Percentiles rank a stretch among this genome's conserved stretches.
Evolutionary conservation across 129 eudicot genomes (phyloP).

Genomic region (Centella asiatica): DNA sequence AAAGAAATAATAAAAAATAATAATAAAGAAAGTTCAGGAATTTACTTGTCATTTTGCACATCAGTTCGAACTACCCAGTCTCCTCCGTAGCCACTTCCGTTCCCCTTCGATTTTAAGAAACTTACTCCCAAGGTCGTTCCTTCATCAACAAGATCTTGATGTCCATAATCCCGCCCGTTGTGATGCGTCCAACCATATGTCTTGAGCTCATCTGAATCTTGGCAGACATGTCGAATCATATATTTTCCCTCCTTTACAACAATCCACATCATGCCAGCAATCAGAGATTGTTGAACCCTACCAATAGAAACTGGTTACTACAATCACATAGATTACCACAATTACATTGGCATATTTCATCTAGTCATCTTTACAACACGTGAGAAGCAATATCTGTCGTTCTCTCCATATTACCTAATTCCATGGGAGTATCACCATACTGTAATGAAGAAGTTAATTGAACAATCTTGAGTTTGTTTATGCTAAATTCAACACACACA

Average conservation of each 20-base stretch:
- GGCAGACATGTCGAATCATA: slow-evolving; percentile 76
- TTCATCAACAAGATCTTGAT: slow-evolving; percentile 66
- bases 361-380: background rate
- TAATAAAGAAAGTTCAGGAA: background rate
- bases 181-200: slow-evolving; percentile 92
- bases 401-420: background rate
- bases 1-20: background rate
- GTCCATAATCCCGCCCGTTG: slow-evolving; percentile 95
- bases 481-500: no score
- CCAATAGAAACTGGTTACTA: slow-evolving; percentile 20
- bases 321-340: slow-evolving; percentile 1
- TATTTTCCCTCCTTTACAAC: slow-evolving; percentile 80
- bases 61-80: slow-evolving; percentile 87
- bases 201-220: slow-evolving; percentile 78
- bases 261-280: slow-evolving; percentile 96
- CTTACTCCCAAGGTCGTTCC: slow-evolving; percentile 61
- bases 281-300: slow-evolving; percentile 80
- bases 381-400: background rate
- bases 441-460: no score
- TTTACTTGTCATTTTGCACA: slow-evolving; percentile 56
- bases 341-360: background rate
- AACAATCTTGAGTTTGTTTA: no score
- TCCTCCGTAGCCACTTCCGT: slow-evolving; percentile 89
- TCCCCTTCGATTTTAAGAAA: slow-evolving; percentile 63
- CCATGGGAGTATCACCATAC: background rate